Evolutionary conservation across 495 filamentous ascomycete genomes (phyloP).

Genomic region (Hapsidospora chrysogenum): DNA sequence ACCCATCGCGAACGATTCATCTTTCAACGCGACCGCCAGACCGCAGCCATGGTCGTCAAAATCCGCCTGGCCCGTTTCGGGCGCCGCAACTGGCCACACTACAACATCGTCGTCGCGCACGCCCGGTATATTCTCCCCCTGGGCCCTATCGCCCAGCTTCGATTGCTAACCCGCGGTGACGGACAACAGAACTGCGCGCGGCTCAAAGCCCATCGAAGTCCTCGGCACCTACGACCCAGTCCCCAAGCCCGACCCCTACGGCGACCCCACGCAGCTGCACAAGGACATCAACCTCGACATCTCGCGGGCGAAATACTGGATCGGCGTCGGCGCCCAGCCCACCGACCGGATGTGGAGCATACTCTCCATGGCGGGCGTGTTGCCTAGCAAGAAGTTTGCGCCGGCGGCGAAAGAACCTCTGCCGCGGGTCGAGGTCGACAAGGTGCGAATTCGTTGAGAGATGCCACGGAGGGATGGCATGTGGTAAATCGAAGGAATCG

Average conservation of each 20-base stretch:
- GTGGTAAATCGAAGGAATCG: not conserved
- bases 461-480: not conserved
- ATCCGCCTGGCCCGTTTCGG: constrained; percentile 92
- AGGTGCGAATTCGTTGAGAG: constrained; percentile 1
- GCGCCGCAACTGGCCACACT: constrained; percentile 67
- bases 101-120: constrained; percentile 93
- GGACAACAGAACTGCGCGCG: constrained; percentile 49
- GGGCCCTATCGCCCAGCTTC: constrained; percentile 2
- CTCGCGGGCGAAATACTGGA: constrained; percentile 76
- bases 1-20: not conserved
- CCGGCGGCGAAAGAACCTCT: not conserved
- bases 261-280: constrained; percentile 47
- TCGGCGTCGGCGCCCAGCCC: constrained; percentile 91
- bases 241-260: constrained; percentile 51
- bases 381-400: not conserved
- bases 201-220: constrained; percentile 81
- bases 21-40: not conserved
- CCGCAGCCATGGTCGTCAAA: constrained; percentile 61
- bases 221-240: constrained; percentile 89
- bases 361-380: constrained; percentile 55
- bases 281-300: constrained; percentile 87
- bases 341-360: constrained; percentile 78
- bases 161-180: not conserved
- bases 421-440: not conserved
- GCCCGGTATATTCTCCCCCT: constrained; percentile 51